Base-by-base conservation (phyloP, 495 filamentous ascomycete species). In the Zalerion maritima region DNA sequence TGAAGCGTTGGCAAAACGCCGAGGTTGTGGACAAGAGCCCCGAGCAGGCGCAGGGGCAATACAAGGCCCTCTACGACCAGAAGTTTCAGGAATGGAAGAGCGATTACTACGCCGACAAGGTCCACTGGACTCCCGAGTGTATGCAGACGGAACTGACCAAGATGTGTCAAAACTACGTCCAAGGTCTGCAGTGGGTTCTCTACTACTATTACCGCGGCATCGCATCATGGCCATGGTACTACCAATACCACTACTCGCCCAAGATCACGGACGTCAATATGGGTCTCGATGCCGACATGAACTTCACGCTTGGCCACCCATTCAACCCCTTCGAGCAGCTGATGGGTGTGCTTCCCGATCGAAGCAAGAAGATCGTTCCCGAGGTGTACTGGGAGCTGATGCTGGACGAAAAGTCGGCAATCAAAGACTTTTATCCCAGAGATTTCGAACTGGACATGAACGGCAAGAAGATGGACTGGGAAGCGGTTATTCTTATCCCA, bases 391-490 rank as follows among this genome's bases (percentile, higher is more conserved):
- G 81, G 52, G 71, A 81, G 7, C 64, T 99, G 14, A 99, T 99
- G 91, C 92, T 80, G 3, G 77, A 81, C 26, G 57, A 72, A 0
- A 67, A 81, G 3, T 94, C 87, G n/a, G 85, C 91, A 8, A 96
- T 99, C 50, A 81, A 93, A 42, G 87, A 96, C 44, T 96, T 99
- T 55, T 99, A 99, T 45, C 91, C 91, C 16, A 71, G 87, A 34
- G 87, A 96, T 38, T 99, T 99, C 40, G 85, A 94, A 39, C 67
- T 99, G 12, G 91, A 99, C 46, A 94, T 96, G 87, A 94, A 96
- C 42, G 91, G 91, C 32, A 99, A 99, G 65, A 99, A 93, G 61
- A 91, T 92, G 84, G 91, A 96, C 40, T 99, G 91, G 91, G 91
- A 99, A 45, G 91, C 89, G 18, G 86, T 99, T 21, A 85, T 96